A percentile compares a stretch with the other conserved stretches of the same genome.
phyloP scores from a whole-genome alignment of 257 asterid species.

The Nicotiana noctiflora region DNA sequence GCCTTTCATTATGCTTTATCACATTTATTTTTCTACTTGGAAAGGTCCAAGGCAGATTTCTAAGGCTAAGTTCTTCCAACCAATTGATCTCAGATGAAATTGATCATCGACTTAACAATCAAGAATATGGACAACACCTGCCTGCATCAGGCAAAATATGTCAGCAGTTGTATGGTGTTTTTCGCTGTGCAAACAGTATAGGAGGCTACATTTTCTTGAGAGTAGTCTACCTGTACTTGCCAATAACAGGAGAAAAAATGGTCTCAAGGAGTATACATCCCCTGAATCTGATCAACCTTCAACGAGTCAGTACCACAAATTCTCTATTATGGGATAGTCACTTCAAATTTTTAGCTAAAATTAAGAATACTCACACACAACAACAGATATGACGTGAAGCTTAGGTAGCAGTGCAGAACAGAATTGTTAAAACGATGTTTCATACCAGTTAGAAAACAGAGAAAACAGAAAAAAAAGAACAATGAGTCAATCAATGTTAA shows the following conservation, averaged over 20 bases:
- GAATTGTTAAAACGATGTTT: too few species aligned
- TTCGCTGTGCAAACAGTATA: constrained; percentile 41
- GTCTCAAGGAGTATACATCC: not conserved
- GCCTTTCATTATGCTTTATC: constrained; percentile 14
- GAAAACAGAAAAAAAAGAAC: too few species aligned
- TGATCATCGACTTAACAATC: constrained; percentile 6
- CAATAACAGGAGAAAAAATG: constrained; percentile 28
- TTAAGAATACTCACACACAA: too few species aligned
- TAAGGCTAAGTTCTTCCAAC: constrained; percentile 17
- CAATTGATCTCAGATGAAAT: constrained; percentile 28
- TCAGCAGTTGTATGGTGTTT: constrained; percentile 31
- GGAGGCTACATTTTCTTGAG: constrained; percentile 35
- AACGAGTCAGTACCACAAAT: too few species aligned
- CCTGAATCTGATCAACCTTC: too few species aligned
- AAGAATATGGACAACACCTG: not conserved
- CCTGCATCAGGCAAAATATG: constrained; percentile 15
- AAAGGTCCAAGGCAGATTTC: constrained; percentile 15
- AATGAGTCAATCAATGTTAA: too few species aligned
- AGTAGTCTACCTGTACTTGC: constrained; percentile 28
- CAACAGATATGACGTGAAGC: too few species aligned
- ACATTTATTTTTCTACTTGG: not conserved
- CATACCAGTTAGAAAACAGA: too few species aligned
- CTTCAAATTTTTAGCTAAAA: too few species aligned
- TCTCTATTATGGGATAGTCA: too few species aligned
- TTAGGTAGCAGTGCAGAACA: too few species aligned